Percentiles rank a stretch among this genome's conserved stretches.
These are phyloP conservation scores for Erodium chrysanthum DNA, from an alignment of 441 rosid genomes.

Conservation along the genomic window DNA sequence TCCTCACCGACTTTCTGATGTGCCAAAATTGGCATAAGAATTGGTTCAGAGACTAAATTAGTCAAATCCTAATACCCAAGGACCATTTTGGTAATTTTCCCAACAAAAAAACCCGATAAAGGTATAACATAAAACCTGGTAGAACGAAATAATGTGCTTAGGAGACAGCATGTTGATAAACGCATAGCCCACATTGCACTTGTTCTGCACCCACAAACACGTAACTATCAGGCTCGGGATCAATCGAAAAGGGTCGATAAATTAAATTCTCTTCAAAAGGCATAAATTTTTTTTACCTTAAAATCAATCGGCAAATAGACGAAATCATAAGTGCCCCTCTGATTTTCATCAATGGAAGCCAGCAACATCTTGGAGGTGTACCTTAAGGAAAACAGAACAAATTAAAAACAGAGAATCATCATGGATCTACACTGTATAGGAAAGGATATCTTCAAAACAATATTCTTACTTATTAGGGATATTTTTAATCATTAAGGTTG, in stretches of 20 bases:
- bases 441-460: background rate
- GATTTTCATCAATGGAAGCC: constrained; percentile 71
- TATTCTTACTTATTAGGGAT: constrained; percentile 74
- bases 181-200: constrained; percentile 86
- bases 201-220: constrained; percentile 48
- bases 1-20: too few species aligned
- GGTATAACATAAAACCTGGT: constrained; percentile 33
- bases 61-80: too few species aligned
- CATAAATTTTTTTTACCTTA: constrained; percentile 34
- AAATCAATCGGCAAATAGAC: constrained; percentile 70
- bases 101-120: background rate
- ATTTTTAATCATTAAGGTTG: constrained; percentile 74
- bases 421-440: too few species aligned
- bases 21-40: too few species aligned
- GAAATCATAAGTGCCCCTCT: constrained; percentile 58
- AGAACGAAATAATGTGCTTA: constrained; percentile 60
- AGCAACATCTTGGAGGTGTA: constrained; percentile 79
- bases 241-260: background rate
- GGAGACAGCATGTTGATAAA: constrained; percentile 81
- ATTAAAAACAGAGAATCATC: too few species aligned
- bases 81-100: background rate
- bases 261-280: background rate
- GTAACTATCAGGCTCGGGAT: constrained; percentile 7
- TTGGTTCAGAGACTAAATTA: too few species aligned
- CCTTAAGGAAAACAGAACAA: constrained; percentile 21